These are phyloP conservation scores for Cladophialophora exuberans DNA, from an alignment of 2,329 filamentous ascomycete species.

Conservation along the genomic window DNA sequence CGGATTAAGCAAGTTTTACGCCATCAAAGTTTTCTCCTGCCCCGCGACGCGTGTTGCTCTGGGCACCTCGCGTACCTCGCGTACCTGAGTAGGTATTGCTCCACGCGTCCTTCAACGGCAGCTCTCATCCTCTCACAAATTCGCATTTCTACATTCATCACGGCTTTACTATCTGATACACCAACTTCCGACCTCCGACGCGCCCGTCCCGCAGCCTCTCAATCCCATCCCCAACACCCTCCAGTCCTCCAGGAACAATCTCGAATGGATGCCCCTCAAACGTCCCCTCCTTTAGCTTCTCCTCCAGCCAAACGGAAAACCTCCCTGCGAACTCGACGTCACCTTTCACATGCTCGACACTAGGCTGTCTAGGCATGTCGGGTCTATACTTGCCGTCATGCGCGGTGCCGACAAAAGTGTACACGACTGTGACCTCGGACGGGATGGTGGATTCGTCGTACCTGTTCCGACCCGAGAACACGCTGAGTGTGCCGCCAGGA, in stretches of 20 bases:
- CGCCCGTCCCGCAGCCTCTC: conserved; percentile 6
- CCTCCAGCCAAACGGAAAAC: conserved; percentile 48
- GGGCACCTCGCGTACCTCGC: too few relatives aligned
- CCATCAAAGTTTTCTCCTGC: too few relatives aligned
- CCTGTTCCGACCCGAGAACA: conserved; percentile 48
- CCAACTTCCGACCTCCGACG: conserved; percentile 11
- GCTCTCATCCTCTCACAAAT: too few relatives aligned
- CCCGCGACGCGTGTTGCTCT: too few relatives aligned
- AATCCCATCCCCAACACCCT: conserved; percentile 12
- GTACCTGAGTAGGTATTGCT: too few relatives aligned
- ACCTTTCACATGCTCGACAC: conserved; percentile 34
- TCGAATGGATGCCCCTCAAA: conserved; percentile 55
- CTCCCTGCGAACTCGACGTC: conserved; percentile 49
- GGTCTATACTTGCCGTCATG: conserved; percentile 32
- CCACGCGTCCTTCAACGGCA: too few relatives aligned
- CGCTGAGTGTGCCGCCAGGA: conserved; percentile 42
- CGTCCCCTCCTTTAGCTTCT: conserved; percentile 51
- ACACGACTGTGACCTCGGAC: conserved; percentile 35
- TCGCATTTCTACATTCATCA: too few relatives aligned
- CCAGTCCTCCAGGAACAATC: conserved; percentile 52
- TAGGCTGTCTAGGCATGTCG: conserved; percentile 27
- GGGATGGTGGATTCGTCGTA: conserved; percentile 43
- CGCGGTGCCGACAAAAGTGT: conserved; percentile 43
- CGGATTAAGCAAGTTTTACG: too few relatives aligned
- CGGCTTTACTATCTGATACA: conserved; percentile 19